These are phyloP conservation scores for Tetragonia tetragonoides DNA, from an alignment of 148 eudicot genomes.

Conservation along the genomic window DNA sequence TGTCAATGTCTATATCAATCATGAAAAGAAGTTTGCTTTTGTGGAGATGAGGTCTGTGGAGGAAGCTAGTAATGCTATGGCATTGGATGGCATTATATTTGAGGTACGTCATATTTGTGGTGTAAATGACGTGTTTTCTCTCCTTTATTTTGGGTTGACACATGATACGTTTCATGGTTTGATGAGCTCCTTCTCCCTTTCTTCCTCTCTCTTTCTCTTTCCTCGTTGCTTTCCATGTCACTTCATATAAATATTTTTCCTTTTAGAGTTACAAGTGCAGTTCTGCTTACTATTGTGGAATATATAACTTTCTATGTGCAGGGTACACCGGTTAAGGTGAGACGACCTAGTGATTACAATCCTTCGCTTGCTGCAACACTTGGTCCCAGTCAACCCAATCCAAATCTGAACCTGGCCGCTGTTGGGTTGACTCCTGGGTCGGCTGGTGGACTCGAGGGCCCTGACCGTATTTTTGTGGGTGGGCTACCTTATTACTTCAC, in stretches of 20 bases:
- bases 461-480: conserved; percentile 55
- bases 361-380: conserved; percentile 94
- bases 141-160: neutral
- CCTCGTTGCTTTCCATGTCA: too few relatives aligned
- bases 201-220: neutral
- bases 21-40: conserved; percentile 92
- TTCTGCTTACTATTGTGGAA: neutral
- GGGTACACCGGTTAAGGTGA: conserved; percentile 95
- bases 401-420: conserved; percentile 48
- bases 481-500: conserved; percentile 76
- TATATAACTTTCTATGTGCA: conserved; percentile 21
- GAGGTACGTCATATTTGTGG: conserved; percentile 32
- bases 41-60: conserved; percentile 91
- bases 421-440: conserved; percentile 91
- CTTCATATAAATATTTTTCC: neutral
- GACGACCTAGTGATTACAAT: conserved; percentile 95
- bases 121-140: neutral
- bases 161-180: too few relatives aligned
- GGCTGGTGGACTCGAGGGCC: conserved; percentile 64
- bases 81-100: conserved; percentile 65
- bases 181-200: neutral
- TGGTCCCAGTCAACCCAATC: conserved; percentile 92
- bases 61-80: conserved; percentile 90
- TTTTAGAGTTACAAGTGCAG: neutral
- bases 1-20: conserved; percentile 91